phyloP scores from a whole-genome alignment of 1,284 basidiomycete genomes.

The Chalciporus sp. region DNA sequence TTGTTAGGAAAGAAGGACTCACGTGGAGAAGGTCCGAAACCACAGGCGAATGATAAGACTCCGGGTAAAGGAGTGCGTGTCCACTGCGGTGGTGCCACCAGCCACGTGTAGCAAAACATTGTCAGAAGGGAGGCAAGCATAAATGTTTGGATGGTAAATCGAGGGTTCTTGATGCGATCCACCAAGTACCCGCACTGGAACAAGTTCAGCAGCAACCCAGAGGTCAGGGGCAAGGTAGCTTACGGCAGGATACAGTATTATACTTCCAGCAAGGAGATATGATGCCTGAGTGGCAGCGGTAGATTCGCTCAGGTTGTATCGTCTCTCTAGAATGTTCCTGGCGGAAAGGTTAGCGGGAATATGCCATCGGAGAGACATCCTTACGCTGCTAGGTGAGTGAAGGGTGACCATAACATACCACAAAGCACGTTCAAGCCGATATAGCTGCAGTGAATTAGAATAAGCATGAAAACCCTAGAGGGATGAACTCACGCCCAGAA shows the following conservation, averaged over 20 bases:
- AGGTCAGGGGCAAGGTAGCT: slow-evolving; percentile 11
- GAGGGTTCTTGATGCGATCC: slow-evolving; percentile 57
- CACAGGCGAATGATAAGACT: slow-evolving; percentile 63
- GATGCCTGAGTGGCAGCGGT: slow-evolving; percentile 68
- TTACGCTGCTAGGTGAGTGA: slow-evolving; percentile 75
- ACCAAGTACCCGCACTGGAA: slow-evolving; percentile 61
- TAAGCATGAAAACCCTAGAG: neutral
- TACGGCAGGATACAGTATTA: slow-evolving; percentile 76
- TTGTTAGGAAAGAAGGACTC: slow-evolving; percentile 28
- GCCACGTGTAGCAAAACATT: slow-evolving; percentile 64
- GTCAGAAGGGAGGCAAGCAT: slow-evolving; percentile 65
- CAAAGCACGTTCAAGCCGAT: slow-evolving; percentile 72
- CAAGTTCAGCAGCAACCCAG: slow-evolving; percentile 4
- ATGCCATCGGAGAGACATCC: slow-evolving; percentile 23
- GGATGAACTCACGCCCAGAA: slow-evolving; percentile 70
- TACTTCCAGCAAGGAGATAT: slow-evolving; percentile 72
- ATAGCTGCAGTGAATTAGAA: slow-evolving; percentile 48
- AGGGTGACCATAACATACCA: slow-evolving; percentile 79
- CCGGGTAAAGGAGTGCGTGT: slow-evolving; percentile 65
- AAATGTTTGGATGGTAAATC: slow-evolving; percentile 62
- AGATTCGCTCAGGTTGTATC: slow-evolving; percentile 63
- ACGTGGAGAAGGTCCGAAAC: slow-evolving; percentile 75
- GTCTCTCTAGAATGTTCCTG: slow-evolving; percentile 75
- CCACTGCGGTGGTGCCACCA: slow-evolving; percentile 57
- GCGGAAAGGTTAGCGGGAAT: slow-evolving; percentile 7